Evolutionary conservation across 257 asterid species (phyloP).

Genomic region (Capsicum baccatum): DNA sequence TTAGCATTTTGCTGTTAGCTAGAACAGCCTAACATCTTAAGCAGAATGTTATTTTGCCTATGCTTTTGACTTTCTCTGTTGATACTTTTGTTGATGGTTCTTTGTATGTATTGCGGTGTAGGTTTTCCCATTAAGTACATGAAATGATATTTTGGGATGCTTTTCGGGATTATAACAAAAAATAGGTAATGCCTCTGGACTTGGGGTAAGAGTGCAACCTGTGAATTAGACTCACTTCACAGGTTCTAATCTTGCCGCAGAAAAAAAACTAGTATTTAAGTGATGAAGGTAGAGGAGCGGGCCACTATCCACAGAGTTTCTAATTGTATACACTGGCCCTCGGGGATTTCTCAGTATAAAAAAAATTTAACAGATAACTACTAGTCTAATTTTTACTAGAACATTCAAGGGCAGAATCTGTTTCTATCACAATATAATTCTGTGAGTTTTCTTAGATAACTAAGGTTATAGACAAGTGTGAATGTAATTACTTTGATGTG

Average conservation of each 20-base stretch:
- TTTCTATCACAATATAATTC: neutral
- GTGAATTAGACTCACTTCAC: neutral
- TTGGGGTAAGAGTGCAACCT: neutral
- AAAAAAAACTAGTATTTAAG: neutral
- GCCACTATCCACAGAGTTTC: neutral
- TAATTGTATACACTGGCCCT: neutral
- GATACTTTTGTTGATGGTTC: neutral
- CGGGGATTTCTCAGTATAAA: neutral
- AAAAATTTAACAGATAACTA: neutral
- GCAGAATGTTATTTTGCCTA: neutral
- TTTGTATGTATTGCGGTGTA: neutral
- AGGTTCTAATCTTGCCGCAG: neutral
- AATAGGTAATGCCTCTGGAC: neutral
- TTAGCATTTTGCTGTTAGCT: constrained; percentile 24
- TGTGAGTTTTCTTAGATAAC: neutral
- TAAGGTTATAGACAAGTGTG: neutral
- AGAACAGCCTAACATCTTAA: constrained; percentile 11
- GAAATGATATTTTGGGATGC: neutral
- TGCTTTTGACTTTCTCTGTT: neutral
- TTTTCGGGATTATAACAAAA: neutral
- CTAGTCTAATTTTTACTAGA: neutral
- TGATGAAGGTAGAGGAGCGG: neutral
- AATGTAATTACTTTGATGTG: neutral
- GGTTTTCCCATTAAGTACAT: constrained; percentile 10
- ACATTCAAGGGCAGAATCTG: neutral